Percentiles rank a stretch among this genome's conserved stretches.
Evolutionary conservation across 352 stramenopile species (phyloP).

Genomic region (Phytophthora megakarya): DNA sequence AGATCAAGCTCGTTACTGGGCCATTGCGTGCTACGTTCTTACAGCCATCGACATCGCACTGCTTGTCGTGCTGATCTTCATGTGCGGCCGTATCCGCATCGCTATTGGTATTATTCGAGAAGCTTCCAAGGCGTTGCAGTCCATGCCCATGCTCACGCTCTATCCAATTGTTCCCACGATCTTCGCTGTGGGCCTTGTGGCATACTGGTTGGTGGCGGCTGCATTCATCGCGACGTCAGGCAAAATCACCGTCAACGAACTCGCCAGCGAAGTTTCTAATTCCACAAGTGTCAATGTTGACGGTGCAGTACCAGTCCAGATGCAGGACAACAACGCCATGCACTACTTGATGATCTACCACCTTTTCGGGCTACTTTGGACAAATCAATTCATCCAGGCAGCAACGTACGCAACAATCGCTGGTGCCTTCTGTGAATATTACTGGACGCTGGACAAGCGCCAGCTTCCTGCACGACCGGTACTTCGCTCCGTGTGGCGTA

Average conservation of each 20-base stretch:
- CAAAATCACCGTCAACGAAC: slow-evolving; percentile 52
- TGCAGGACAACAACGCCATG: slow-evolving; percentile 66
- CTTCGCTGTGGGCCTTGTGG: slow-evolving; percentile 67
- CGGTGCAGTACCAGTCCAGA: slow-evolving; percentile 31
- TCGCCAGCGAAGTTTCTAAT: slow-evolving; percentile 35
- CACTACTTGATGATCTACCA: slow-evolving; percentile 88
- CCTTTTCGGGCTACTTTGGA: slow-evolving; percentile 86
- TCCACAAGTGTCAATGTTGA: slow-evolving; percentile 32
- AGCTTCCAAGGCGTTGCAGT: slow-evolving; percentile 75
- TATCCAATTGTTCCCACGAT: slow-evolving; percentile 75
- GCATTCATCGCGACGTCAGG: slow-evolving; percentile 81
- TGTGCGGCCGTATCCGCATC: slow-evolving; percentile 83
- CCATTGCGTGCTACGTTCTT: slow-evolving; percentile 77
- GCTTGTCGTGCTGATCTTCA: slow-evolving; percentile 75
- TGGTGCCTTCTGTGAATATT: slow-evolving; percentile 85
- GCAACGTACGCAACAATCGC: slow-evolving; percentile 76
- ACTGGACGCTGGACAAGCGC: slow-evolving; percentile 86
- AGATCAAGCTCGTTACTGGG: slow-evolving; percentile 72
- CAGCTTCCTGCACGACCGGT: slow-evolving; percentile 54
- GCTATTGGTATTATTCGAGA: slow-evolving; percentile 89
- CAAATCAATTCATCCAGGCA: slow-evolving; percentile 85
- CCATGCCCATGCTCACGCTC: slow-evolving; percentile 80
- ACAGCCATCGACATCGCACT: slow-evolving; percentile 66
- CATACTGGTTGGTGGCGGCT: slow-evolving; percentile 79
- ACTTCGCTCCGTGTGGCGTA: slow-evolving; percentile 63